Evolutionary conservation across 2,329 filamentous ascomycete genomes (phyloP).

Genomic region (Cadophora malorum): DNA sequence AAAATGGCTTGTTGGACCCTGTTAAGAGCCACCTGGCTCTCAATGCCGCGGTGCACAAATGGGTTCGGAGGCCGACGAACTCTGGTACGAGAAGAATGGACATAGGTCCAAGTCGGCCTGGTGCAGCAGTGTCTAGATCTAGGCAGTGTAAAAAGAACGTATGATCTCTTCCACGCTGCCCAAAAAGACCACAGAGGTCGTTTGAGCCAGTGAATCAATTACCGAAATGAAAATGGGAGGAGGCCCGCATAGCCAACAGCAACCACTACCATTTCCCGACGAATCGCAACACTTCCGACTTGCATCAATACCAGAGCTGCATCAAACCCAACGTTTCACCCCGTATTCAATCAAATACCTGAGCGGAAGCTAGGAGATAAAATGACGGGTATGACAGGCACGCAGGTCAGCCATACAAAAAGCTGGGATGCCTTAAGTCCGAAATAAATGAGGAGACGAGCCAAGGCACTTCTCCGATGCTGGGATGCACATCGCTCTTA

Average conservation of each 20-base stretch:
- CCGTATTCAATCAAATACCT: neutral
- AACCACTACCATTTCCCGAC: neutral
- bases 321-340: no score
- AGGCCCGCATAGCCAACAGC: conserved; percentile 4
- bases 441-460: conserved; percentile 11
- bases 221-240: neutral
- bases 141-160: neutral
- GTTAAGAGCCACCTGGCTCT: no score
- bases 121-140: neutral
- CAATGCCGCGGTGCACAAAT: no score
- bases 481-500: neutral
- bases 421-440: conserved; percentile 19
- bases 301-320: neutral
- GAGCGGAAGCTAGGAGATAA: neutral
- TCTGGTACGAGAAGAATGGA: neutral
- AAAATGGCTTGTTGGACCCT: no score
- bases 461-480: neutral
- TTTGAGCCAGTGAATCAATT: neutral
- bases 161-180: neutral
- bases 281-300: neutral
- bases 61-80: neutral
- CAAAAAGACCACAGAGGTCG: neutral
- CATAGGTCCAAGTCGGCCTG: neutral
- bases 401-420: neutral
- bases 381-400: conserved; percentile 2